Evolutionary conservation across 805 yeast genomes (phyloP), one percentile per base, ranked within the genome.

Genomic region (Zygotorulaspora chibaensis): DNA sequence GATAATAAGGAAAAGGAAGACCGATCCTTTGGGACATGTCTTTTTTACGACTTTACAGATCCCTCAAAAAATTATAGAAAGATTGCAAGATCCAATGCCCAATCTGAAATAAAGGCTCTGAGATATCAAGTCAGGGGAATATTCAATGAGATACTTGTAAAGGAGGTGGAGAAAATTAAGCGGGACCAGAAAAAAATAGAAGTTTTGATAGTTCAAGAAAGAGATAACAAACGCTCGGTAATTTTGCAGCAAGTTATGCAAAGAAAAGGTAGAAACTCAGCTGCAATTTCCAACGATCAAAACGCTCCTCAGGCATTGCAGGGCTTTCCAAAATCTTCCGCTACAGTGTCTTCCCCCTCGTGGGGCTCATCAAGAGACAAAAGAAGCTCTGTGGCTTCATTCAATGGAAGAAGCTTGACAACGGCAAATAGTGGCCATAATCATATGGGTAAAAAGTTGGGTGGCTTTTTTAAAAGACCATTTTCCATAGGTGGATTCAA

Each of bases 381-480:
- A 34, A 53, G 67, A 41, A 53, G 55, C 35, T 63, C 67, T 2
- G 51, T 52, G 7, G 51, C 55, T 2, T 45, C 57, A 5, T 31
- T 41, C 13, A 30, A 50, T 7, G 36, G 52, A 10, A 56, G 67
- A 39, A 53, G 42, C 26, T 58, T 65, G 3, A 50, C 52, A 7
- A 41, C 50, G 1, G 52, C 58, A 2, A 51, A 46, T 37, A 44
- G 50, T 12, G 47, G 54, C 3, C 57, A 56, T 42, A 49, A 50
- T 18, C 57, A 56, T 39, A 67, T 70, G 48, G 62, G 72, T 35
- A 70, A 67, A 50, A 77, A 77, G 48, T 66, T 81, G 3, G 80
- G 83, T 47, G 86, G 85, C 0, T 63, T 81, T 28, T 77, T 80
- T 57, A 81, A 76, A 49, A 72, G 86, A 44, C 83, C 87, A 23